Base-by-base conservation (phyloP, 108 stramenopile species). In the Craspedostauros australis region DNA sequence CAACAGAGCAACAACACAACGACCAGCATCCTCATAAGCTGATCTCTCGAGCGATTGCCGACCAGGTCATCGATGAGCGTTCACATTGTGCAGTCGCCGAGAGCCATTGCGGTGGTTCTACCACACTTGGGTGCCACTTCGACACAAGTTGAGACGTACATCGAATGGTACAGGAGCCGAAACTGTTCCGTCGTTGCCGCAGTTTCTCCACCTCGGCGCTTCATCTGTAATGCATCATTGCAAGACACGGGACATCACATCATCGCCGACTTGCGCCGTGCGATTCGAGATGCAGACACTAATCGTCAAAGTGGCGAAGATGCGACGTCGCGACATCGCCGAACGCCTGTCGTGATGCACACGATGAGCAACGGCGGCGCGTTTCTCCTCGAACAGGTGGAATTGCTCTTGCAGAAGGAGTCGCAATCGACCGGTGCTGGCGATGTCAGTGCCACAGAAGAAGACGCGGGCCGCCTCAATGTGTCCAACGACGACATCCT, bases 321-420 rank as follows among this genome's bases (percentile, higher is more conserved):
- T n/a, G n/a, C n/a, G n/a, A n/a, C n/a, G n/a, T n/a, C n/a, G n/a
- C n/a, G n/a, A 24, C 54, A 39, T 11, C 4, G 5, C 40, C 4
- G 38, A 5, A 21, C 22, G 16, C 54, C 54, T 5, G 11, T 56
- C 5, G 54, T 56, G 4, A 21, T 56, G n/a, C 54, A 56, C 22
- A 5, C 44, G 6, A 44, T 56, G 22, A 56, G 54, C 46, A 56
- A 56, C 22, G 54, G 54, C 19, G 54, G 54, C 19, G 54, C 54
- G 4, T 56, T 56, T 49, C n/a, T 56, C 6, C 12, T 56, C 16
- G 44, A 56, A 50, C 42, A 56, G 21, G 12, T 56, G 44, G 42
- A 56, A 18, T n/a, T 46, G 19, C 19, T 56, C 42, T 22, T 56
- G 20, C 8, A 12, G 12, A 8, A 36, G 12, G 12, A 36, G 9